Evolutionary conservation across 2,329 filamentous ascomycete genomes (phyloP), one percentile per base, ranked within the genome.

Genomic region (Neofusicoccum umdonicola): DNA sequence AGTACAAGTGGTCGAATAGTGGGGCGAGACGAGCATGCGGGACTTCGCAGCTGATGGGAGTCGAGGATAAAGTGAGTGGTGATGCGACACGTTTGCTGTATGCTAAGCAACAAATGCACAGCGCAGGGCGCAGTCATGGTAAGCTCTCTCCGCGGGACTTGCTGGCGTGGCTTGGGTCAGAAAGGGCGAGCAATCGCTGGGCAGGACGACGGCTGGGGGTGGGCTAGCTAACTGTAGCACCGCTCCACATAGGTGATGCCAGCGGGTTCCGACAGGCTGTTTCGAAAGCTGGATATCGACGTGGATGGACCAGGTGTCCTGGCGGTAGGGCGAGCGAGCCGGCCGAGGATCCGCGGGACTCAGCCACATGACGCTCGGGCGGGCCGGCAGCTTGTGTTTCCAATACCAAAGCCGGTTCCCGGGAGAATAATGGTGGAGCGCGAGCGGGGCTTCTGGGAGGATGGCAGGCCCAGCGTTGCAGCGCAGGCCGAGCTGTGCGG

Each of bases 331-430:
- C 42, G 56, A 19, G 13, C 15, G 41, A 35, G 19, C 19, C 4
- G 52, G 7, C 50, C 15, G 31, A 19, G 15, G 31, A 34, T 37
- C 31, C 22, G 52, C 19, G 4, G 39, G 56, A 22, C 56, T 60
- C 56, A 60, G 56, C 56, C 56, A 45, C 42, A 47, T 60, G 52
- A 57, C 22, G 52, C 39, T 22, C 27, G 22, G n/a, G 41, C 15
- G 41, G 41, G 41, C 8, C 41, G 6, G 56, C 8, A 31, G 37
- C 9, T 57, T 19, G 15, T 17, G 39, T 27, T 45, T 58, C 19
- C 41, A 34, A 31, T 58, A 12, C 17, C 7, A 17, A 11, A 41
- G 15, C 5, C 9, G 15, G 56, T 37, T 60, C 41, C 42, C 37
- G 39, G 8, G 13, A 5, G 15, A 17, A 12, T 39, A 22, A 22